phyloP scores from a whole-genome alignment of 805 yeast species.

The Kodamaea leandrae region DNA sequence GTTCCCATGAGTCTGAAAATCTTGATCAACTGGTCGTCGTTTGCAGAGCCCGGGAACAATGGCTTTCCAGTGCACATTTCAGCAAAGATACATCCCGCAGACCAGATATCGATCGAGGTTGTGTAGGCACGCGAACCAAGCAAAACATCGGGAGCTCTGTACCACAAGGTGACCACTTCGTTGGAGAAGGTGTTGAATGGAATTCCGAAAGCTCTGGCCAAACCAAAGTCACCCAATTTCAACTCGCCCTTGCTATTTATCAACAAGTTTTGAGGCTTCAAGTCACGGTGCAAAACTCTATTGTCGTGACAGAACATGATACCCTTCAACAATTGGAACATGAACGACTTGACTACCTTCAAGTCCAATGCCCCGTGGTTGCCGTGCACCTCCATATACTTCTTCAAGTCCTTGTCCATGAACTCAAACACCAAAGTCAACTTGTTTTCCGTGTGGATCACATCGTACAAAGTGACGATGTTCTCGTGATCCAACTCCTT shows the following conservation, averaged over 20 bases:
- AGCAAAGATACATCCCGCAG: conserved; percentile 96
- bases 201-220: conserved; percentile 96
- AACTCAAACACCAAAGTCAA: conserved; percentile 89
- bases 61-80: conserved; percentile 99
- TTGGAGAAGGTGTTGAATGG: conserved; percentile 97
- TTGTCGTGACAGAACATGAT: conserved; percentile 85
- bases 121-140: conserved; percentile 94
- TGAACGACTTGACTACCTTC: conserved; percentile 78
- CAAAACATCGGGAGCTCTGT: conserved; percentile 94
- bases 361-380: conserved; percentile 70
- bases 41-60: conserved; percentile 91
- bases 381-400: conserved; percentile 90
- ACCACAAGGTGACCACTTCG: conserved; percentile 97
- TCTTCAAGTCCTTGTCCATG: conserved; percentile 90
- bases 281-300: conserved; percentile 77
- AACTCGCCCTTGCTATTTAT: conserved; percentile 88
- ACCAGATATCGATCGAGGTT: conserved; percentile 97
- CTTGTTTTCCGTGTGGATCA: conserved; percentile 94
- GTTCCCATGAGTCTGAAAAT: conserved; percentile 95
- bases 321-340: conserved; percentile 91
- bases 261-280: conserved; percentile 92
- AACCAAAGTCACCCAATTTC: conserved; percentile 94
- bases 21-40: conserved; percentile 90
- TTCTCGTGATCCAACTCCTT: conserved; percentile 92
- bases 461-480: conserved; percentile 89